Conservation (phyloP, 2,329 filamentous ascomycete species). For the Lachnellula hyalina region DNA sequence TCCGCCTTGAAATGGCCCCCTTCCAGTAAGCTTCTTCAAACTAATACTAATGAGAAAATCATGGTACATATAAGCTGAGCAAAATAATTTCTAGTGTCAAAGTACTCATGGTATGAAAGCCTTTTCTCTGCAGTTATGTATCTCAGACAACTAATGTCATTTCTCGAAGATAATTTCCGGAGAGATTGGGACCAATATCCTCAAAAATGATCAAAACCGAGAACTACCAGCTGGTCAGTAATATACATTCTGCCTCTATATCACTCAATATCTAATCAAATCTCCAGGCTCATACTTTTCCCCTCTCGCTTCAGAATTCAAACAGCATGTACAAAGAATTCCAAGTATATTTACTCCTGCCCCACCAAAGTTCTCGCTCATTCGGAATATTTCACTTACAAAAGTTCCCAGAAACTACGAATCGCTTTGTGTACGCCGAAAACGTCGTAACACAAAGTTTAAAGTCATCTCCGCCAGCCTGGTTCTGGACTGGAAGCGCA, state of each 20-base stretch:
- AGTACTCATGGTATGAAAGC: background rate
- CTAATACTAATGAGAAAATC: background rate
- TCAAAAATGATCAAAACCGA: slow-evolving; percentile 19
- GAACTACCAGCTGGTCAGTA: slow-evolving; percentile 19
- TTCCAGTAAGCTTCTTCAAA: slow-evolving; percentile 1
- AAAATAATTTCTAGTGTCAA: background rate
- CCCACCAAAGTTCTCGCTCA: background rate
- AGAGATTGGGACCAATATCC: slow-evolving; percentile 28
- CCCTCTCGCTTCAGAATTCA: slow-evolving; percentile 18
- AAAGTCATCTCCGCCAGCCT: slow-evolving; percentile 14
- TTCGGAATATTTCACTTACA: background rate
- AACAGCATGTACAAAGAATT: slow-evolving; percentile 17
- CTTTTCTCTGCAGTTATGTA: background rate
- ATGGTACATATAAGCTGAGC: background rate
- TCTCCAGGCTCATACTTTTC: slow-evolving; percentile 20
- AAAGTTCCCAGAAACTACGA: slow-evolving; percentile 12
- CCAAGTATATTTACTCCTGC: slow-evolving; percentile 17
- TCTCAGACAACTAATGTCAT: background rate
- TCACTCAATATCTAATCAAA: background rate
- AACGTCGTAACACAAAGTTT: slow-evolving; percentile 19
- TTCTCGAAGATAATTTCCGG: slow-evolving; percentile 24
- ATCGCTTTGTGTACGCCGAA: slow-evolving; percentile 13
- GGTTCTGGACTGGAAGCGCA: slow-evolving; percentile 24
- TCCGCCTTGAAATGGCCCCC: slow-evolving; percentile 17
- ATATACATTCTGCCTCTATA: background rate